These are phyloP conservation scores for Backusella sp. DNA, from an alignment of 192 early-diverging fungal species.

Conservation along the genomic window DNA sequence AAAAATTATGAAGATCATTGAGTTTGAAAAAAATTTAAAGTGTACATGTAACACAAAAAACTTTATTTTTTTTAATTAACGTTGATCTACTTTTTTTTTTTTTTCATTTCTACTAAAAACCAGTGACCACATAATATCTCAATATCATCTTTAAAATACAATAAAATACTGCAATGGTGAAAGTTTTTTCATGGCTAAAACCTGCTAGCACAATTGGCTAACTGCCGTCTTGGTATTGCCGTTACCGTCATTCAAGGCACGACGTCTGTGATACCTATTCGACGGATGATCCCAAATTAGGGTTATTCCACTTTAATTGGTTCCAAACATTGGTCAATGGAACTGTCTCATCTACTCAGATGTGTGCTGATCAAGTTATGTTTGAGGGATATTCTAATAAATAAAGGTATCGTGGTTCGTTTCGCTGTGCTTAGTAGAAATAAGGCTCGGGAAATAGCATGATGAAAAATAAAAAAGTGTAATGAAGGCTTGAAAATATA, in stretches of 20 bases:
- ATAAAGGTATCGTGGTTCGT: background rate
- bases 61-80: background rate
- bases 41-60: background rate
- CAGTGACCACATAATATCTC: constrained; percentile 36
- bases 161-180: constrained; percentile 31
- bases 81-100: background rate
- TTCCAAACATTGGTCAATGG: constrained; percentile 30
- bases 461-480: background rate
- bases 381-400: constrained; percentile 13
- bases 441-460: background rate
- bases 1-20: background rate
- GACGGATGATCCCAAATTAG: constrained; percentile 29
- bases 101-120: background rate
- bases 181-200: constrained; percentile 26
- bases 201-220: background rate
- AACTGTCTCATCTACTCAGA: background rate
- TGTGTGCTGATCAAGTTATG: constrained; percentile 22
- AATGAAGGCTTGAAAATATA: background rate
- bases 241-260: constrained; percentile 22
- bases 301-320: constrained; percentile 29
- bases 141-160: constrained; percentile 24
- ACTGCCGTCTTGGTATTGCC: background rate
- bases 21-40: background rate
- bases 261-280: constrained; percentile 44
- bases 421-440: background rate